Conservation (phyloP, 2,329 filamentous ascomycete genomes). For the Paraphaeosphaeria sporulosa region DNA sequence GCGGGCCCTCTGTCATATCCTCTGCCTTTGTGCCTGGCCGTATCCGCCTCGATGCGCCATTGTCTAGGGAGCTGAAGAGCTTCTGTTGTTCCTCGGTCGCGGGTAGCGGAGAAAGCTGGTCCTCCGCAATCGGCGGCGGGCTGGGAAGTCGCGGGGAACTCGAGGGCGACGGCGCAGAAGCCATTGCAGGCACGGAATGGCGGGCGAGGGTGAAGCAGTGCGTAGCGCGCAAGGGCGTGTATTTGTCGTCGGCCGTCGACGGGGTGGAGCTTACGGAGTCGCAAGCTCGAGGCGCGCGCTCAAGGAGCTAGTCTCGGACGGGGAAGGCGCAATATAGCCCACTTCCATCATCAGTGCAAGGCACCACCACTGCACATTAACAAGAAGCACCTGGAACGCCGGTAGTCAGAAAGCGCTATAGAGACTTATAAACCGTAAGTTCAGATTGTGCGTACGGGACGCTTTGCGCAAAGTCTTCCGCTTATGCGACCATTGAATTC, state of each 20-base stretch:
- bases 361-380: background rate
- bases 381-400: background rate
- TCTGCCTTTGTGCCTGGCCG: conserved; percentile 89
- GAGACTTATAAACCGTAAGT: background rate
- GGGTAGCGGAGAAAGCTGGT: conserved; percentile 83
- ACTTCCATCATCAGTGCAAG: background rate
- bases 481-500: background rate
- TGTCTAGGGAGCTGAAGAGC: conserved; percentile 66
- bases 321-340: conserved; percentile 4
- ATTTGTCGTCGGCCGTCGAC: conserved; percentile 3
- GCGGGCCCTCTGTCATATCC: conserved; percentile 92
- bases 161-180: conserved; percentile 59
- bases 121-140: conserved; percentile 92
- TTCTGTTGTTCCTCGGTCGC: conserved; percentile 66
- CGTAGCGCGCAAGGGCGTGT: background rate
- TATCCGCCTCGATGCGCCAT: conserved; percentile 82
- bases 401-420: background rate
- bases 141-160: conserved; percentile 93
- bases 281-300: background rate
- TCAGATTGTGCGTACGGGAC: background rate
- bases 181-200: conserved; percentile 25
- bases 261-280: background rate
- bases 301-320: background rate
- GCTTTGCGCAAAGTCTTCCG: background rate
- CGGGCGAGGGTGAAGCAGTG: background rate